phyloP scores from a whole-genome alignment of 2,329 filamentous ascomycete genomes.

The Pseudogymnoascus sp. region DNA sequence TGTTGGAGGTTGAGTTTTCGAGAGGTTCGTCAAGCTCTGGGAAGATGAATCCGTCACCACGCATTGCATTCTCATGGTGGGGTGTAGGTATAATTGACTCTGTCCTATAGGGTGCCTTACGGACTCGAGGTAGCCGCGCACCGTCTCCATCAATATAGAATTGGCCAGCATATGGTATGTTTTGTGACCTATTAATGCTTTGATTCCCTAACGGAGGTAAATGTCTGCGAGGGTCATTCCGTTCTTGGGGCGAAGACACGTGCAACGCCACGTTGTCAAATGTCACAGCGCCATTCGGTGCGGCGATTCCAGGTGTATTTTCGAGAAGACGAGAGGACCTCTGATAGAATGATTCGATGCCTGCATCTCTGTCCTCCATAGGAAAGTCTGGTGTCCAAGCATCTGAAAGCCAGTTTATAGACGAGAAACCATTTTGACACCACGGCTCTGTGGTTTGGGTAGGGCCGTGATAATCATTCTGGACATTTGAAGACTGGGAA shows the following conservation, averaged over 20 bases:
- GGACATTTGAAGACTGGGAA: neutral
- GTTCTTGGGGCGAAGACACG: neutral
- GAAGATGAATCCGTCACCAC: constrained; percentile 8
- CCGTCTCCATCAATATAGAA: constrained; percentile 24
- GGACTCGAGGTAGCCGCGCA: constrained; percentile 19
- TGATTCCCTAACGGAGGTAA: neutral
- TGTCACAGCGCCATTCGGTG: neutral
- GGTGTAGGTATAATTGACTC: constrained; percentile 10
- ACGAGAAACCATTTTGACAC: constrained; percentile 17
- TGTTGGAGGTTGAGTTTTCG: neutral
- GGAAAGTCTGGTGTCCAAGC: constrained; percentile 19
- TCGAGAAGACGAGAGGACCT: neutral
- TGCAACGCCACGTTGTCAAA: neutral
- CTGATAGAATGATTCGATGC: neutral
- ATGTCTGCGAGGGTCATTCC: neutral
- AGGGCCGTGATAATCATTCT: neutral
- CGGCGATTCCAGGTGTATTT: neutral
- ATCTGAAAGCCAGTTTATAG: constrained; percentile 23
- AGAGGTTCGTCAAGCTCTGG: constrained; percentile 5
- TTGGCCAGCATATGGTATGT: constrained; percentile 14
- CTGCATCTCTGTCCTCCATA: neutral
- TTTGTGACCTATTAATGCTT: constrained; percentile 10
- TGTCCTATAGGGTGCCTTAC: constrained; percentile 16
- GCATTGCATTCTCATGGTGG: neutral
- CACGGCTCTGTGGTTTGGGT: constrained; percentile 8